Percentiles rank a stretch among this genome's conserved stretches.
These are phyloP conservation scores for Penicillium sp. DNA, from an alignment of 2,329 filamentous ascomycete species.

Conservation along the genomic window DNA sequence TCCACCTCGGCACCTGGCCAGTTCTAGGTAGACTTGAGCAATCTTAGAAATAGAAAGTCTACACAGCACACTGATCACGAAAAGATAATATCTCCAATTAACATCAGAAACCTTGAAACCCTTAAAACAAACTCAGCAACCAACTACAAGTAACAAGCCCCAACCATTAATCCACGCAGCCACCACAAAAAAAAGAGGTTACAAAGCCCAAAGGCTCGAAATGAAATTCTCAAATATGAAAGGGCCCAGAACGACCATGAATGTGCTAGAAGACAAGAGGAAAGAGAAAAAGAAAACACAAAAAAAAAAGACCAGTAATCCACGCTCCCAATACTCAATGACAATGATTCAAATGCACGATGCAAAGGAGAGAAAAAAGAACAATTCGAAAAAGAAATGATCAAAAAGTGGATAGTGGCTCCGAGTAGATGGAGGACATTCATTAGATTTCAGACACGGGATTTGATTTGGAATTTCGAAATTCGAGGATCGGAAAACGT, in stretches of 20 bases:
- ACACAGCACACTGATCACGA: neutral
- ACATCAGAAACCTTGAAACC: neutral
- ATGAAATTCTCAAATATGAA: constrained; percentile 18
- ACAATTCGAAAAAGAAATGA: constrained; percentile 1
- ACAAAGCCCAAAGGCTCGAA: constrained; percentile 19
- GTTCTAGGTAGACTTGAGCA: too few species aligned
- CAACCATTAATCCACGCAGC: neutral
- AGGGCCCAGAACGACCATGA: constrained; percentile 29
- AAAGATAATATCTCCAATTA: neutral
- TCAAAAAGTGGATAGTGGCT: constrained; percentile 16
- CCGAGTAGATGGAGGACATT: constrained; percentile 19
- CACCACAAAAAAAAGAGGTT: constrained; percentile 9
- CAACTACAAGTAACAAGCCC: neutral
- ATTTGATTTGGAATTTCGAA: too few species aligned
- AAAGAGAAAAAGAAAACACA: constrained; percentile 1
- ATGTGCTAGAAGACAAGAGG: constrained; percentile 30
- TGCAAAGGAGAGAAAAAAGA: constrained; percentile 20
- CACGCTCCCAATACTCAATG: constrained; percentile 32
- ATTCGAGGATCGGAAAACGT: constrained; percentile 1
- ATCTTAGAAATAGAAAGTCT: neutral
- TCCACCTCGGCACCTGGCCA: too few species aligned
- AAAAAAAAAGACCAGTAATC: constrained; percentile 26
- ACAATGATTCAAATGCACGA: constrained; percentile 31
- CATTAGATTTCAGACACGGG: constrained; percentile 21
- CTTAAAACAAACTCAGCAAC: neutral